phyloP scores from a whole-genome alignment of 441 rosid genomes.

The Erodium texanum region DNA sequence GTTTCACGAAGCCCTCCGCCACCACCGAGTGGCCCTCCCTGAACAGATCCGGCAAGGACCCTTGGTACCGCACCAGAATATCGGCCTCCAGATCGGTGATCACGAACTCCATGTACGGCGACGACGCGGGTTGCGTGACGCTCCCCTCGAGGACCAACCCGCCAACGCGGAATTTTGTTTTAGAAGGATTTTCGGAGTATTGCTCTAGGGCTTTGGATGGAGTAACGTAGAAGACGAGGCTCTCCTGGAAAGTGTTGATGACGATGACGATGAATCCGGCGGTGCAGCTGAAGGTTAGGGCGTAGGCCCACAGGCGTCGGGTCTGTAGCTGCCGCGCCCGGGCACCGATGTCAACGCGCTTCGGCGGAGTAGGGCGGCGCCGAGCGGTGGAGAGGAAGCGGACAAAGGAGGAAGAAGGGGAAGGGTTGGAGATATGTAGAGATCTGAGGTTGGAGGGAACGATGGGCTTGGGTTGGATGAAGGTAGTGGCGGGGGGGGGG shows the following conservation, averaged over 20 bases:
- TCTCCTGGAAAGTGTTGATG: conserved; percentile 81
- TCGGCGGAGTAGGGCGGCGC: conserved; percentile 48
- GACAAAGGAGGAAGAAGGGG: conserved; percentile 16
- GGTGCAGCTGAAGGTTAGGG: conserved; percentile 69
- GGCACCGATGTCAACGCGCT: conserved; percentile 63
- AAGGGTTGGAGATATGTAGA: conserved; percentile 18
- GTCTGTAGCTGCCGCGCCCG: conserved; percentile 81
- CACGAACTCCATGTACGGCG: conserved; percentile 76
- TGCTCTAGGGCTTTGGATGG: conserved; percentile 84
- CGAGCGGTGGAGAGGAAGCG: conserved; percentile 56
- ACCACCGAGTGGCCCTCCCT: conserved; percentile 92
- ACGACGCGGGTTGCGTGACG: conserved; percentile 57
- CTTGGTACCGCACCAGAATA: conserved; percentile 65
- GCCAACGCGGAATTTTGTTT: conserved; percentile 64
- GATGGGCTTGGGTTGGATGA: conserved; percentile 19
- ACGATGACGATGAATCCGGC: conserved; percentile 84
- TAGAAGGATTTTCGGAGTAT: conserved; percentile 51
- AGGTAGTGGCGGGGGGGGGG: conserved; percentile 16
- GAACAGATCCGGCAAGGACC: conserved; percentile 77
- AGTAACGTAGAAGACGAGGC: conserved; percentile 72
- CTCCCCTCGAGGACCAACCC: conserved; percentile 92
- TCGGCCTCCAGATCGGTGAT: conserved; percentile 78
- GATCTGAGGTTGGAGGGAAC: conserved; percentile 23
- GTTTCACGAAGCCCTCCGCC: conserved; percentile 86
- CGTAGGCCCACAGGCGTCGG: conserved; percentile 87